These are phyloP conservation scores for Candida broadrunensis DNA, from an alignment of 805 yeast species.

Conservation along the genomic window DNA sequence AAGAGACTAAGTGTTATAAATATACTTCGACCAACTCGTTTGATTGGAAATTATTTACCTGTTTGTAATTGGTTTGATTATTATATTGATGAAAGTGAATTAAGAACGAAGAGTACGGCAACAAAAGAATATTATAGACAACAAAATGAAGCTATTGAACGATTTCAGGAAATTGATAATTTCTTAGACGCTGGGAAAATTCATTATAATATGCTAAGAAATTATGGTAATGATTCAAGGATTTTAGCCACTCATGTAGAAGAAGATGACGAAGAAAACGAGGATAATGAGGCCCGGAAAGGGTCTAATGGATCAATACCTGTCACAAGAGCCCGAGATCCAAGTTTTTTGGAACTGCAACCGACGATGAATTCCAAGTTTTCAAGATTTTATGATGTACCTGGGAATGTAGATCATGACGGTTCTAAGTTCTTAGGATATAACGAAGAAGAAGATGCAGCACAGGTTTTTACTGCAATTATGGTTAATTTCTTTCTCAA, in stretches of 20 bases:
- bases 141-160: conserved; percentile 60
- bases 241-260: conserved; percentile 17
- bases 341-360: conserved; percentile 6
- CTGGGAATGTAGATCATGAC: conserved; percentile 60
- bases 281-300: background rate
- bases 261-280: conserved; percentile 11
- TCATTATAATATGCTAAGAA: conserved; percentile 59
- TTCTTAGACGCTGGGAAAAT: conserved; percentile 66
- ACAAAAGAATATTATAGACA: conserved; percentile 46
- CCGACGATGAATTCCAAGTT: conserved; percentile 15
- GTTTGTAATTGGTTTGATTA: conserved; percentile 30
- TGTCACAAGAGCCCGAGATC: too few species aligned
- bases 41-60: conserved; percentile 29
- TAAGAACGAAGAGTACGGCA: conserved; percentile 15
- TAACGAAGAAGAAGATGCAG: conserved; percentile 38
- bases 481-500: conserved; percentile 62
- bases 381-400: conserved; percentile 42
- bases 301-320: background rate
- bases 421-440: conserved; percentile 54
- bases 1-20: conserved; percentile 17
- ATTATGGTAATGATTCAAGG: conserved; percentile 45
- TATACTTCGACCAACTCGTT: conserved; percentile 24
- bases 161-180: conserved; percentile 58
- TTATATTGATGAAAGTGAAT: conserved; percentile 10
- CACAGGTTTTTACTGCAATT: conserved; percentile 57